Base-by-base conservation (phyloP, 2,329 filamentous ascomycete genomes). In the Aspergillus sp. region DNA sequence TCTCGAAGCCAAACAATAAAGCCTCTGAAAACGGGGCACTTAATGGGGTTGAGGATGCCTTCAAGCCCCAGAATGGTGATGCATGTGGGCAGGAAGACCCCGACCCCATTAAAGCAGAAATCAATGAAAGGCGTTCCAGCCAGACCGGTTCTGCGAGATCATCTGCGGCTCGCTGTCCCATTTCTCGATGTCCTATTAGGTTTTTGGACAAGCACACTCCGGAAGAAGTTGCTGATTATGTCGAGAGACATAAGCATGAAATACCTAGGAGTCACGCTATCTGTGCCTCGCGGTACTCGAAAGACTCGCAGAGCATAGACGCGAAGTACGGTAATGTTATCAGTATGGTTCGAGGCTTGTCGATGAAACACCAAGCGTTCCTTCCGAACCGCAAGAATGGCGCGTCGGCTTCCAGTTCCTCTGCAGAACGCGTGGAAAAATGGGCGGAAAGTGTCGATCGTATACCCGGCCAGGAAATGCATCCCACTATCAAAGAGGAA, bases 171-270 rank as follows among this genome's bases (percentile, higher is more conserved):
- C 88, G 88, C 62, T 97, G 91, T 42, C 62, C 60, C 27, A 55
- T 64, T 40, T 58, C 80, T 49, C 88, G 93, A 61, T 97, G 91
- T 66, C 91, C 91, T 2, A 97, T 97, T 50, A 86, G 91, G 42
- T 96, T 86, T 70, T 75, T 96, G 62, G 85, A 96, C 66, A 85
- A 94, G 65, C 90, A 95, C 62, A 89, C 88, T 2, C 88, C 91
- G 2, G 88, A 95, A 70, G 90, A 96, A 63, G 84, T 97, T 51
- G 91, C 91, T 9, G 81, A 86, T 60, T 97, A 95, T 65, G 88
- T 97, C 60, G 88, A 96, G 65, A 89, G 83, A 44, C 90, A 96
- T 72, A 96, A 96, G 66, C 90, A 97, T 68, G 86, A 95, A 66
- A 79, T 97, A 45, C 91, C 91, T 7, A 81, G 91, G 57, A 96